Evolutionary conservation across 495 filamentous ascomycete species (phyloP).

Genomic region (Penicillium maclennaniae): DNA sequence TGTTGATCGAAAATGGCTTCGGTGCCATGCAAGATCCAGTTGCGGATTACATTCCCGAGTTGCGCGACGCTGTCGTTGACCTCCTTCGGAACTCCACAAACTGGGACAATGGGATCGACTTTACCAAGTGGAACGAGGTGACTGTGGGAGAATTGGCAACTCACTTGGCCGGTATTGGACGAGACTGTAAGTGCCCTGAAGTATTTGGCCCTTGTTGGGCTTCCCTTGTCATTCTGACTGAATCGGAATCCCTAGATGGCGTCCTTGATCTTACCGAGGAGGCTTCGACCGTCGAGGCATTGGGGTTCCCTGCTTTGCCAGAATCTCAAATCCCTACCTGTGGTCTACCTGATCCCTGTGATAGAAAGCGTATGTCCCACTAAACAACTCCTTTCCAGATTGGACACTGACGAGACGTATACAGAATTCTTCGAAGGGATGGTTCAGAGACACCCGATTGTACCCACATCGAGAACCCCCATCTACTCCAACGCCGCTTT

Average conservation of each 20-base stretch:
- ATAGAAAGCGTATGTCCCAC: slow-evolving; percentile 17
- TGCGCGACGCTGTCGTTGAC: slow-evolving; percentile 20
- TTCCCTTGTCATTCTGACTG: slow-evolving; percentile 32
- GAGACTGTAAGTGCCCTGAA: slow-evolving; percentile 37
- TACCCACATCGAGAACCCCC: slow-evolving; percentile 45
- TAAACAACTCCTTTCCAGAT: background rate
- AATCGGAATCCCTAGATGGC: slow-evolving; percentile 14
- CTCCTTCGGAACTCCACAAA: slow-evolving; percentile 3
- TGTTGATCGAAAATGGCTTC: slow-evolving; percentile 42
- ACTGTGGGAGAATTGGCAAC: slow-evolving; percentile 52
- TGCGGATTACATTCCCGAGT: slow-evolving; percentile 51
- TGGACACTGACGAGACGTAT: background rate
- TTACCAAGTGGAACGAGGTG: slow-evolving; percentile 50
- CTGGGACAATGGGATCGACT: slow-evolving; percentile 28
- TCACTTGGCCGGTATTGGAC: slow-evolving; percentile 48
- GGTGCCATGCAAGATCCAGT: slow-evolving; percentile 43
- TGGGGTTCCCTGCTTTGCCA: slow-evolving; percentile 36
- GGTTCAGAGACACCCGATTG: slow-evolving; percentile 39
- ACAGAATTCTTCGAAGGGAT: slow-evolving; percentile 53
- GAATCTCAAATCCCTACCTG: slow-evolving; percentile 19
- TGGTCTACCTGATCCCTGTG: slow-evolving; percentile 16
- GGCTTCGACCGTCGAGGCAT: slow-evolving; percentile 7
- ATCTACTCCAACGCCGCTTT: slow-evolving; percentile 60
- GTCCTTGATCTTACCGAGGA: slow-evolving; percentile 37
- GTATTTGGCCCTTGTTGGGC: slow-evolving; percentile 35